phyloP scores from a whole-genome alignment of 305 asterid genomes.

The Fraxinus sp. region DNA sequence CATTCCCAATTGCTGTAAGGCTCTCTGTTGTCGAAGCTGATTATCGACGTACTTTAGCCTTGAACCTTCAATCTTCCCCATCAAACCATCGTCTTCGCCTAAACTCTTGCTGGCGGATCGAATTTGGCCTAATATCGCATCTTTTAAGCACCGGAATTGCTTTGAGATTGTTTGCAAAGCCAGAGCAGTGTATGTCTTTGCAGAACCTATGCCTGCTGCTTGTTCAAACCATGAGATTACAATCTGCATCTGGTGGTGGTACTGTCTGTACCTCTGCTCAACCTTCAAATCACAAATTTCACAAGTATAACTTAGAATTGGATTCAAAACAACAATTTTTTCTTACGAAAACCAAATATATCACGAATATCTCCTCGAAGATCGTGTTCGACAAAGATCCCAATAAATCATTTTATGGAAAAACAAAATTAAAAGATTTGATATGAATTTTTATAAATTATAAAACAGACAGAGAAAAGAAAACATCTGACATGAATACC shows the following conservation, averaged over 20 bases:
- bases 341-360: background rate
- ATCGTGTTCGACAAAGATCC: background rate
- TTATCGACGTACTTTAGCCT: constrained; percentile 80
- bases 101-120: constrained; percentile 61
- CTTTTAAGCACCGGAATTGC: constrained; percentile 88
- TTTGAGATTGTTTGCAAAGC: constrained; percentile 85
- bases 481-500: constrained; percentile 34
- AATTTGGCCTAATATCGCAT: constrained; percentile 73
- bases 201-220: constrained; percentile 77
- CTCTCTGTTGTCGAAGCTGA: constrained; percentile 79
- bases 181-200: constrained; percentile 76
- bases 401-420: background rate
- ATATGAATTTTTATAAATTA: background rate
- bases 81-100: constrained; percentile 67
- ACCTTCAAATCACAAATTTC: constrained; percentile 44
- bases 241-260: constrained; percentile 86
- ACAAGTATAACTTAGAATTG: background rate
- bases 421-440: background rate
- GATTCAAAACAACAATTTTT: background rate
- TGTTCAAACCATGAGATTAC: constrained; percentile 85
- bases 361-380: background rate
- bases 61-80: constrained; percentile 63
- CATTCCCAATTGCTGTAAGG: constrained; percentile 93
- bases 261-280: constrained; percentile 87
- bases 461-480: constrained; percentile 29